Evolutionary conservation across 169 alveolate species (phyloP).

Genomic region (Ichthyophthirius multifiliis): DNA sequence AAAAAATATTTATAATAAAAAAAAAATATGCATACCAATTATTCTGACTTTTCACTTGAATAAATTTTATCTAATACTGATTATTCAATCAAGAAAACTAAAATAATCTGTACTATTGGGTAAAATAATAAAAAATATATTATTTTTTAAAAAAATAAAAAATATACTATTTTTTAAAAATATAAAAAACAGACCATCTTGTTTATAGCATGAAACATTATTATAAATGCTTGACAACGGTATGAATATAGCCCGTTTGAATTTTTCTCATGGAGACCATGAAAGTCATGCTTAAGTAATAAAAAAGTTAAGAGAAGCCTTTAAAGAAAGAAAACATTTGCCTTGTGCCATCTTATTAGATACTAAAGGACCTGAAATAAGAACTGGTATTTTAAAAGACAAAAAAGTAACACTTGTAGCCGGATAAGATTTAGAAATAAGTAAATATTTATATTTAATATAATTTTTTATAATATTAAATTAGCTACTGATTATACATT

Average conservation of each 20-base stretch:
- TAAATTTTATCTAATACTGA: background rate
- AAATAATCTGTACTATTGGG: conserved; percentile 97
- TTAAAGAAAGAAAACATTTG: conserved; percentile 91
- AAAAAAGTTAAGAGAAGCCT: conserved; percentile 88
- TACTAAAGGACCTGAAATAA: conserved; percentile 99
- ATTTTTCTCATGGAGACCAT: conserved; percentile 98
- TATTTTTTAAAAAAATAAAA: background rate
- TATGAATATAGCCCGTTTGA: conserved; percentile 97
- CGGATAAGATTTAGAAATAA: conserved; percentile 92
- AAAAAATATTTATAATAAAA: background rate
- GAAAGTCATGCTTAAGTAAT: conserved; percentile 91
- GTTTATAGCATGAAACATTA: conserved; percentile 90
- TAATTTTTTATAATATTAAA: background rate
- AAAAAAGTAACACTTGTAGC: conserved; percentile 86
- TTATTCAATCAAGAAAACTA: conserved; percentile 83
- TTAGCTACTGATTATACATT: conserved; percentile 90
- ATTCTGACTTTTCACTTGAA: background rate
- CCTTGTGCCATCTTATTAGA: conserved; percentile 94
- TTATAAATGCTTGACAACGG: conserved; percentile 94
- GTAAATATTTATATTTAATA: background rate
- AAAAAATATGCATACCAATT: background rate
- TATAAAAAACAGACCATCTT: conserved; percentile 80
- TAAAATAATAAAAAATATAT: background rate
- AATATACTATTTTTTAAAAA: background rate
- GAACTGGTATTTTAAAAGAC: conserved; percentile 95